Conservation (phyloP, 2,329 filamentous ascomycete genomes). For the Venturia carpophila region DNA sequence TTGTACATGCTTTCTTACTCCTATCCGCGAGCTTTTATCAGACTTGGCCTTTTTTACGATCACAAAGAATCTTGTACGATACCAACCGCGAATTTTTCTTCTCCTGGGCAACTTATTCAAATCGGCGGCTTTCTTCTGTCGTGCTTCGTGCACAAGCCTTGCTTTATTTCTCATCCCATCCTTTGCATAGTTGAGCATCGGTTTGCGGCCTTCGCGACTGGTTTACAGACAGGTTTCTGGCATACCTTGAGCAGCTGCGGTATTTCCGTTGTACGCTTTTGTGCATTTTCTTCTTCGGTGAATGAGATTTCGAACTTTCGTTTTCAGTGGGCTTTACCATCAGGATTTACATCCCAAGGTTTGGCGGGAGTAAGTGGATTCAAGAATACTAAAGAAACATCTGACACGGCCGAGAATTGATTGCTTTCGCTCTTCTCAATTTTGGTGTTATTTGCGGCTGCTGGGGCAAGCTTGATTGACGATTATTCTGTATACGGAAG, state of each 20-base stretch:
- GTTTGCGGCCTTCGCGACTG: background rate
- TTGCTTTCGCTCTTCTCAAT: background rate
- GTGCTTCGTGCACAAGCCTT: too few relatives aligned
- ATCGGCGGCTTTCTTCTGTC: background rate
- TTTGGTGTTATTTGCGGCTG: background rate
- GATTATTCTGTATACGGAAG: background rate
- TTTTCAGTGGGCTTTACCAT: background rate
- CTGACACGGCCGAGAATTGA: conserved; percentile 1
- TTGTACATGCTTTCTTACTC: too few relatives aligned
- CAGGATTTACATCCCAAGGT: too few relatives aligned
- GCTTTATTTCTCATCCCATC: background rate
- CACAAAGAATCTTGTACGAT: background rate
- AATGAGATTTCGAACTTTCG: background rate
- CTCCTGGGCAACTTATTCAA: background rate
- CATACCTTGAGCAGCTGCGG: background rate
- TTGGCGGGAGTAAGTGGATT: background rate
- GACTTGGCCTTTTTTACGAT: background rate
- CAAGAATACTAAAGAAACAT: conserved; percentile 3
- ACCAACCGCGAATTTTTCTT: background rate
- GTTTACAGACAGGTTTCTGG: conserved; percentile 1
- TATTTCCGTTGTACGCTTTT: background rate
- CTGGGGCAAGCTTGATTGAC: background rate
- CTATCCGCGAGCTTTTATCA: background rate
- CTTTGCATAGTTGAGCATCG: background rate
- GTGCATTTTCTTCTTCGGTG: background rate